Evolutionary conservation across 345 rosid genomes (phyloP), one percentile per base, ranked within the genome.

Genomic region (Pistacia vera): DNA sequence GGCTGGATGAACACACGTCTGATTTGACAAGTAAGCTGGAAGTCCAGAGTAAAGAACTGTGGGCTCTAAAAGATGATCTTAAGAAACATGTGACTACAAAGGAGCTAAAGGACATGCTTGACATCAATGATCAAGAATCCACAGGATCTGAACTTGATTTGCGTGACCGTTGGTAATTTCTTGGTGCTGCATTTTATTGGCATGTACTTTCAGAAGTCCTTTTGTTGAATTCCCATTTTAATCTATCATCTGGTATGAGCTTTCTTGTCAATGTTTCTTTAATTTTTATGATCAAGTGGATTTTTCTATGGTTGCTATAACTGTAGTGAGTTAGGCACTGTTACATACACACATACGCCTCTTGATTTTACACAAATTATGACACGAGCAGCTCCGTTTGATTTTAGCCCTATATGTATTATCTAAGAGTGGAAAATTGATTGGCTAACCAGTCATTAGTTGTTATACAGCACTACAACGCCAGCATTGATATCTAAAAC

Each of bases 101-200:
- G 44, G 97, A 91, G 88, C 41, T 93, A 87, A 94, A 94, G 51
- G 86, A 88, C 84, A 88, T 96, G 94, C 97, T 96, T 77, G 91
- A 86, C 68, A 77, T 74, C 72, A 93, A 93, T 82, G 85, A 63
- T 79, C 98, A 96, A 81, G 92, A 90, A 79, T 79, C 95, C 60
- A 74, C 90, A 78, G 97, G 98, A 83, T 84, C 98, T 65, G 98
- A 96, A 81, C 90, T 93, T 81, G 95, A 89, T 83, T 82, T 96
- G 81, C 91, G 97, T 6, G 99, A 93, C 72, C 84, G 81, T 35
- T 96, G 99, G 99, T 96, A 88, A 82, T 74, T 77, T 18, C 58
- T 78, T 38, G 28, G 14, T 41, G n/a, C 33, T 74, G 59, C 52
- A 14, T 70, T 36, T 69, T 49, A 58, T 48, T 48, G 12, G 3